These are phyloP conservation scores for Melanogaster broomeanus DNA, from an alignment of 768 basidiomycete genomes.

Conservation along the genomic window DNA sequence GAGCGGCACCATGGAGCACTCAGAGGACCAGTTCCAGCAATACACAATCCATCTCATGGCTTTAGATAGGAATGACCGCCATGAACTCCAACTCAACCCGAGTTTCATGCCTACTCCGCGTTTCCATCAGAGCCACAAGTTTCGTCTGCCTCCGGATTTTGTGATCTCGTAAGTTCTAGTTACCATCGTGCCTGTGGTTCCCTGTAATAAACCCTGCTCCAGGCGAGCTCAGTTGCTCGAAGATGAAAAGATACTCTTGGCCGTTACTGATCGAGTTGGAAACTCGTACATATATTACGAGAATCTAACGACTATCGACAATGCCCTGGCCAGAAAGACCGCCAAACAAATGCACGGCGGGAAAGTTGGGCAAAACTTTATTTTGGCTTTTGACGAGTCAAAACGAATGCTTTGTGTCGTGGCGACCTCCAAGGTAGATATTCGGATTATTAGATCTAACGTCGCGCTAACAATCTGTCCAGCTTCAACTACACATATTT, in stretches of 20 bases:
- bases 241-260: constrained; percentile 36
- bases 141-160: constrained; percentile 1
- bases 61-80: constrained; percentile 4
- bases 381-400: constrained; percentile 48
- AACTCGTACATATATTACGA: constrained; percentile 39
- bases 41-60: constrained; percentile 8
- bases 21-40: not conserved
- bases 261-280: constrained; percentile 32
- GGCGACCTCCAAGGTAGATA: constrained; percentile 36
- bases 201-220: not conserved
- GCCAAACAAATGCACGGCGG: constrained; percentile 36
- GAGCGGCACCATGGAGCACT: not conserved
- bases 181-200: not conserved
- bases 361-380: constrained; percentile 39
- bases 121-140: not conserved
- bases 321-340: constrained; percentile 24
- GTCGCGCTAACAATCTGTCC: not conserved
- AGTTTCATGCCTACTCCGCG: constrained; percentile 3
- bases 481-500: constrained; percentile 47
- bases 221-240: constrained; percentile 40
- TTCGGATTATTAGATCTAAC: not conserved
- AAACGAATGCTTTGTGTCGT: constrained; percentile 46
- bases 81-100: constrained; percentile 8
- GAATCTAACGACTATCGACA: constrained; percentile 21
- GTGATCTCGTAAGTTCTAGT: not conserved